phyloP scores from a whole-genome alignment of 345 rosid species.

The Toxicodendron radicans region DNA sequence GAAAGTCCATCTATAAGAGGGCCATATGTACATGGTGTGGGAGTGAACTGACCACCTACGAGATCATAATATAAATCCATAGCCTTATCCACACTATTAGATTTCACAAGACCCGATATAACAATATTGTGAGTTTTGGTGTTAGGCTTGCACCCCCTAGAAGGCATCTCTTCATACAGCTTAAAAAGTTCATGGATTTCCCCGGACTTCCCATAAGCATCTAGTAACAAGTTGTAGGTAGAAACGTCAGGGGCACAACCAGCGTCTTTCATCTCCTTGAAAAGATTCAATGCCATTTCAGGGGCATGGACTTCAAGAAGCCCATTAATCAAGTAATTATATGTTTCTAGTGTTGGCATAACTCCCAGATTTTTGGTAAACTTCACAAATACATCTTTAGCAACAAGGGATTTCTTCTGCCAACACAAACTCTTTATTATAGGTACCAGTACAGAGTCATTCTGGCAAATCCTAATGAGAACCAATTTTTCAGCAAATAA shows the following conservation, averaged over 20 bases:
- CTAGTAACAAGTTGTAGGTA: constrained; percentile 75
- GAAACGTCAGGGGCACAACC: constrained; percentile 63
- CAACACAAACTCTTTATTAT: constrained; percentile 59
- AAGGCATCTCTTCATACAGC: constrained; percentile 62
- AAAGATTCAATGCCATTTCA: constrained; percentile 51
- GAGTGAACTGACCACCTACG: constrained; percentile 65
- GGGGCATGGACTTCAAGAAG: constrained; percentile 48
- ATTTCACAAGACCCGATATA: constrained; percentile 66
- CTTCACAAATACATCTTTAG: constrained; percentile 48
- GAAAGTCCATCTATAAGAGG: constrained; percentile 79
- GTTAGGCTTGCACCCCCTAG: constrained; percentile 56
- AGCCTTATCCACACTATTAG: constrained; percentile 58
- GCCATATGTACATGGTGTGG: constrained; percentile 83
- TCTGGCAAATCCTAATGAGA: constrained; percentile 41
- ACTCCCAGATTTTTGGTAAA: constrained; percentile 64
- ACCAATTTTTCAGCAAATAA: constrained; percentile 64
- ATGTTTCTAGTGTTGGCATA: constrained; percentile 41
- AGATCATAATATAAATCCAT: constrained; percentile 73
- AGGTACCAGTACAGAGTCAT: constrained; percentile 65
- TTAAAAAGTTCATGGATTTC: constrained; percentile 49
- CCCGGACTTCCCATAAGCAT: constrained; percentile 67
- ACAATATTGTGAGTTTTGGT: constrained; percentile 78
- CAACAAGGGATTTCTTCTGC: constrained; percentile 52
- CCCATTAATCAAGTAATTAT: constrained; percentile 66
- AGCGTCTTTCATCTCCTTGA: constrained; percentile 54